Percentiles rank a stretch among this genome's conserved stretches.
Evolutionary conservation across 2,329 filamentous ascomycete genomes (phyloP).

Genomic region (Alternaria consortialis): DNA sequence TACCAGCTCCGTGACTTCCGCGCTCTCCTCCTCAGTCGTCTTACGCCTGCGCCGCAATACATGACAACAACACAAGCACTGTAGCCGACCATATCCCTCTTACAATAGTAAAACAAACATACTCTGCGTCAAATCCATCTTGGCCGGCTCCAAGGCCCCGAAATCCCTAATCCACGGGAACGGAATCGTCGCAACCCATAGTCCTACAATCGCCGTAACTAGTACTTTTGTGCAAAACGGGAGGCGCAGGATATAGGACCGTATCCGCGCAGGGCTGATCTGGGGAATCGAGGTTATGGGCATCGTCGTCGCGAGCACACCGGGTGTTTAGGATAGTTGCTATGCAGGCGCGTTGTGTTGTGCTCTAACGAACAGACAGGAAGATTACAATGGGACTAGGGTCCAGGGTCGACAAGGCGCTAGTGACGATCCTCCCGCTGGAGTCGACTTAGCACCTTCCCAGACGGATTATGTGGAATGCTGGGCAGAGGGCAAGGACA

Average conservation of each 20-base stretch:
- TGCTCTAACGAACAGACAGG: constrained; percentile 13
- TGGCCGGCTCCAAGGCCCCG: constrained; percentile 79
- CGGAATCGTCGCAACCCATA: constrained; percentile 76
- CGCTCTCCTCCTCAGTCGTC: background rate
- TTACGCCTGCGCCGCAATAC: constrained; percentile 3
- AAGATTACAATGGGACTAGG: constrained; percentile 22
- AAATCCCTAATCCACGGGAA: constrained; percentile 77
- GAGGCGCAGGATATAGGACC: constrained; percentile 84
- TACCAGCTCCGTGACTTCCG: background rate
- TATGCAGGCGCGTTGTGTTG: constrained; percentile 24
- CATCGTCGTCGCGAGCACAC: constrained; percentile 24
- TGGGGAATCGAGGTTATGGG: constrained; percentile 59
- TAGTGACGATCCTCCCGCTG: constrained; percentile 26
- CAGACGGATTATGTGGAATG: constrained; percentile 23
- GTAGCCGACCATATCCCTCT: background rate
- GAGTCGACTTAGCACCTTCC: constrained; percentile 18
- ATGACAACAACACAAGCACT: background rate
- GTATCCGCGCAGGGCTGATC: constrained; percentile 77
- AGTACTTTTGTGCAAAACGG: constrained; percentile 84
- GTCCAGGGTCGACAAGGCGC: constrained; percentile 21
- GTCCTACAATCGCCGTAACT: constrained; percentile 69
- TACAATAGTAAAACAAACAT: constrained; percentile 50
- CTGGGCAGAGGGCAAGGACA: constrained; percentile 24
- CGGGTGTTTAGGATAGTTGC: constrained; percentile 15
- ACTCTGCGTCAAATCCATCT: constrained; percentile 77